phyloP scores from a whole-genome alignment of 202 grass and related monocot species.

The Eragrostis tef region DNA sequence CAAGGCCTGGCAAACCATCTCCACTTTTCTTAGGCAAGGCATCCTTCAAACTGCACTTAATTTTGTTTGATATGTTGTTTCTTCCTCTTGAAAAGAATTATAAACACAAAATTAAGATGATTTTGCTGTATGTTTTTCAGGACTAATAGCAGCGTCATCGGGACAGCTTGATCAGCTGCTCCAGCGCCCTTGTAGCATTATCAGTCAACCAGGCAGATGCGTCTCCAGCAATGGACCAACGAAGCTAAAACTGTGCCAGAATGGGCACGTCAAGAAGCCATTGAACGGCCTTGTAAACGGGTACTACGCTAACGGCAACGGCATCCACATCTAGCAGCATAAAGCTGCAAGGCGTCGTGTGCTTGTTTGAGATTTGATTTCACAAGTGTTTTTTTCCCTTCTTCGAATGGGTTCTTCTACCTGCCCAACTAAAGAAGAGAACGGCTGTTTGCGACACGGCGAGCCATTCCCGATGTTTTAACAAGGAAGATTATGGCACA shows the following conservation, averaged over 20 bases:
- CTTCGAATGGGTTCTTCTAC: slow-evolving; percentile 10
- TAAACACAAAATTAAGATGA: not conserved
- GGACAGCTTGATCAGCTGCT: slow-evolving; percentile 66
- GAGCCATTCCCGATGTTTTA: slow-evolving; percentile 62
- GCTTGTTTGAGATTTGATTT: slow-evolving; percentile 27
- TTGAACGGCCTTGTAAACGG: slow-evolving; percentile 60
- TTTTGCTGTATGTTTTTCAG: slow-evolving; percentile 43
- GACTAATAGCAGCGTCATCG: slow-evolving; percentile 70
- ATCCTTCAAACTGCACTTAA: not conserved
- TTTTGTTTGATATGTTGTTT: not conserved
- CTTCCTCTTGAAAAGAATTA: not conserved
- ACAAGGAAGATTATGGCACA: slow-evolving; percentile 40
- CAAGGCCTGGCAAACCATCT: slow-evolving; percentile 85
- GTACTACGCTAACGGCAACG: slow-evolving; percentile 56
- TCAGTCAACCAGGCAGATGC: not conserved
- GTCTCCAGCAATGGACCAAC: not conserved
- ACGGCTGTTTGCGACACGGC: slow-evolving; percentile 36
- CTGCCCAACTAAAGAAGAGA: slow-evolving; percentile 45
- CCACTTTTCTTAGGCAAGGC: slow-evolving; percentile 88
- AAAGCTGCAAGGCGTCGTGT: not conserved
- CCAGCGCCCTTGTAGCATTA: slow-evolving; percentile 16
- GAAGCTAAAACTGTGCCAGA: slow-evolving; percentile 42
- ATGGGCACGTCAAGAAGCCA: slow-evolving; percentile 56
- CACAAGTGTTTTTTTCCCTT: not conserved
- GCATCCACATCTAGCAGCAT: slow-evolving; percentile 56